These are phyloP conservation scores for Talaromyces sp. DNA, from an alignment of 2,329 filamentous ascomycete species.

Conservation along the genomic window DNA sequence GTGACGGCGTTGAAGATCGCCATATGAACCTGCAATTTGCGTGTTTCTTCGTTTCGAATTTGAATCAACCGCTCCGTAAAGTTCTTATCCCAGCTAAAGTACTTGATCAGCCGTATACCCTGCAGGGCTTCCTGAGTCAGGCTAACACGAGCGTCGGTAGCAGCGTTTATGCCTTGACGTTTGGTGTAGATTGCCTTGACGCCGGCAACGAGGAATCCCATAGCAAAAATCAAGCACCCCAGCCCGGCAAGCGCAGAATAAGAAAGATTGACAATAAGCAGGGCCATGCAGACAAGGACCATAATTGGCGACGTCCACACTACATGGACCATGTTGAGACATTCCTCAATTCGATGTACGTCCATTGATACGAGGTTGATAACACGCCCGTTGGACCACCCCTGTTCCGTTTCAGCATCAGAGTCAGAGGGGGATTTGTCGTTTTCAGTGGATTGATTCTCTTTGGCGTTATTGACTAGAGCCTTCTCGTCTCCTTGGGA, in stretches of 20 bases:
- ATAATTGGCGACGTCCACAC: constrained; percentile 6
- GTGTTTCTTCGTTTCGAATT: background rate
- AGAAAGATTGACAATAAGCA: constrained; percentile 12
- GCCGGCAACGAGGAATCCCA: background rate
- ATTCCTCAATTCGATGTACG: constrained; percentile 3
- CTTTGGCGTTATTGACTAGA: background rate
- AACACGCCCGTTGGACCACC: constrained; percentile 15
- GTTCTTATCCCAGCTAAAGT: constrained; percentile 10
- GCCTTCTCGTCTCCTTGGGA: background rate
- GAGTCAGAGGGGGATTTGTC: background rate
- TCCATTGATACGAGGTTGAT: constrained; percentile 13
- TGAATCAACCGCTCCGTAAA: background rate
- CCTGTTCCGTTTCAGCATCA: background rate
- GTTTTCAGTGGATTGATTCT: background rate
- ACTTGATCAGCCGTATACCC: constrained; percentile 11
- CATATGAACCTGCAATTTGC: background rate
- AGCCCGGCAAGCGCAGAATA: constrained; percentile 6
- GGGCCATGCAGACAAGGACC: constrained; percentile 3
- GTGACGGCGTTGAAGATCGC: background rate
- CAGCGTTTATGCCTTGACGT: background rate
- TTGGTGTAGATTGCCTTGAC: background rate
- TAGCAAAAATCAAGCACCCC: background rate
- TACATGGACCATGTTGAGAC: constrained; percentile 4
- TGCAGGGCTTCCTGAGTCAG: constrained; percentile 8
- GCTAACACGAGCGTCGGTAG: constrained; percentile 8